Percentiles rank a stretch among this genome's conserved stretches.
These are phyloP conservation scores for Dacryopinax primogenitus DNA, from an alignment of 768 basidiomycete species.

Conservation along the genomic window DNA sequence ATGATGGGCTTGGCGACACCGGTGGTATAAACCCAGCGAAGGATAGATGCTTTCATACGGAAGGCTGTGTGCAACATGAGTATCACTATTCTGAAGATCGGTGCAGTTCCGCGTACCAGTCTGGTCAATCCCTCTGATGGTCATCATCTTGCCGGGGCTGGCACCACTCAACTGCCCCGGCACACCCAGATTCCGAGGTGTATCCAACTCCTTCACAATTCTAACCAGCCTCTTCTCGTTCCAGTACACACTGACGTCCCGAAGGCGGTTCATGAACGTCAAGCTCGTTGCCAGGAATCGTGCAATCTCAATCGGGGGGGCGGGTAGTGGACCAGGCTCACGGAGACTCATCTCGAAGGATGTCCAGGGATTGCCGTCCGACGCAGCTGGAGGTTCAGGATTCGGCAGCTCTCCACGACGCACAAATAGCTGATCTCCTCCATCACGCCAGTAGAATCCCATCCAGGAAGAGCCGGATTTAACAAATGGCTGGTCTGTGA, in stretches of 20 bases:
- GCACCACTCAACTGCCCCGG: conserved; percentile 42
- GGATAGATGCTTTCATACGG: conserved; percentile 67
- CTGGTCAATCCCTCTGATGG: conserved; percentile 46
- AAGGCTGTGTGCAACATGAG: conserved; percentile 37
- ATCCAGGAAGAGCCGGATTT: conserved; percentile 61
- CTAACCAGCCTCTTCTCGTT: conserved; percentile 61
- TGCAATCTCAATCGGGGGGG: conserved; percentile 67
- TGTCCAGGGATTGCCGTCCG: conserved; percentile 50
- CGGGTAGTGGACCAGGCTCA: conserved; percentile 65
- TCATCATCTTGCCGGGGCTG: conserved; percentile 55
- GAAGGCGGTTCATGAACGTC: conserved; percentile 78
- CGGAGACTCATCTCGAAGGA: conserved; percentile 80
- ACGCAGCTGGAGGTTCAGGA: conserved; percentile 20
- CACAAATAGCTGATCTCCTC: conserved; percentile 76
- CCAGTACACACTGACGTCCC: conserved; percentile 66
- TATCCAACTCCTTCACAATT: conserved; percentile 39
- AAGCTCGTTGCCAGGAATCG: conserved; percentile 83
- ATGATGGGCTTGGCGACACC: conserved; percentile 46
- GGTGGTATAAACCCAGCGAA: conserved; percentile 60
- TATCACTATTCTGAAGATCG: background rate
- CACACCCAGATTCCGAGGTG: conserved; percentile 32
- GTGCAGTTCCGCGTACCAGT: conserved; percentile 24
- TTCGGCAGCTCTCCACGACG: conserved; percentile 55
- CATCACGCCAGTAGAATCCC: conserved; percentile 93
- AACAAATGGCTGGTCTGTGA: conserved; percentile 29